Percentiles rank a stretch among this genome's conserved stretches.
phyloP scores from a whole-genome alignment of 257 asterid species.

The Solanum pinnatisectum region DNA sequence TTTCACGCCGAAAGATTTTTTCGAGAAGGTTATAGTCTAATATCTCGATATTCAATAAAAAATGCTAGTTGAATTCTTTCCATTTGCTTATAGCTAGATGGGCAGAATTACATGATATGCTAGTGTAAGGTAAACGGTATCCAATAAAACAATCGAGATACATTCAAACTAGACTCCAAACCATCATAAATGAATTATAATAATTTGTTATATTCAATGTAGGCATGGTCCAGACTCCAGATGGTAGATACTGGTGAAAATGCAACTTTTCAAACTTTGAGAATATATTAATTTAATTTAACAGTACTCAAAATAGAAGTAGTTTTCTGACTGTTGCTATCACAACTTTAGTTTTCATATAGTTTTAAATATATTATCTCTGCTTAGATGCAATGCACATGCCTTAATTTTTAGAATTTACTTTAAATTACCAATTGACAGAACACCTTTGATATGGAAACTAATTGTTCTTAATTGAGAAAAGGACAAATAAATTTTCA shows the following conservation, averaged over 20 bases:
- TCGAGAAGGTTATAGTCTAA: background rate
- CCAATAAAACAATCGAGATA: background rate
- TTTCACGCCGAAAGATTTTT: background rate
- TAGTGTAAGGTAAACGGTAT: background rate
- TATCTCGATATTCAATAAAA: background rate
- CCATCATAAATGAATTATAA: background rate
- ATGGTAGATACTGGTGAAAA: slow-evolving; percentile 13
- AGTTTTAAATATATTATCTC: background rate
- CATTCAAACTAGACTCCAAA: background rate
- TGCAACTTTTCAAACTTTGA: slow-evolving; percentile 5
- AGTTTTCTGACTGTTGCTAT: background rate
- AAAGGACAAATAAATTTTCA: background rate
- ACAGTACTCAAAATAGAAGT: background rate
- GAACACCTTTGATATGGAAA: background rate
- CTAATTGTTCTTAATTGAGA: background rate
- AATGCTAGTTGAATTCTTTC: background rate
- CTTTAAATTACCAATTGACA: background rate
- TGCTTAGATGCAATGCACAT: slow-evolving; percentile 1
- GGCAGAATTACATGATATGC: background rate
- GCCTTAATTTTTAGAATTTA: background rate
- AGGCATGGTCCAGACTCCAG: slow-evolving; percentile 31
- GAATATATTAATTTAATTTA: background rate
- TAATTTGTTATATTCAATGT: slow-evolving; percentile 2
- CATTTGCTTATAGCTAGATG: background rate
- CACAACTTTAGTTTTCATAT: background rate